Evolutionary conservation across 345 rosid genomes (phyloP).

Genomic region (Citrus reticulata): DNA sequence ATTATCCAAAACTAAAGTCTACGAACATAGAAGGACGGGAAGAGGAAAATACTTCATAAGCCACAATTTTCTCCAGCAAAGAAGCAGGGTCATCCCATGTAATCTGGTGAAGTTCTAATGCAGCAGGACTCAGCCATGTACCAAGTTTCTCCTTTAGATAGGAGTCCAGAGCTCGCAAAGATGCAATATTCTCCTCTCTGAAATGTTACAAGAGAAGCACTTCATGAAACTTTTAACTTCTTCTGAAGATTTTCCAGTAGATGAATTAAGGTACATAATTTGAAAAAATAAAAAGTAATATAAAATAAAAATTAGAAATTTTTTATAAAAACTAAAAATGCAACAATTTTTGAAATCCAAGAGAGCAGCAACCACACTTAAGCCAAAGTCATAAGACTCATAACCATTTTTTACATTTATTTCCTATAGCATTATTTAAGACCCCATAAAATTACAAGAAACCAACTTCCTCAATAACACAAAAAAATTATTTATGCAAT

Average conservation of each 20-base stretch:
- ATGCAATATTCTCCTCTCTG: constrained; percentile 71
- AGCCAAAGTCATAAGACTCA: not conserved
- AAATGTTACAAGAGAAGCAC: constrained; percentile 10
- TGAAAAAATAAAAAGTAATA: not conserved
- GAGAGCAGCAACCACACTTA: not conserved
- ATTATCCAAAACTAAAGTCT: not conserved
- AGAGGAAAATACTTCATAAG: constrained; percentile 61
- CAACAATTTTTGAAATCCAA: no score
- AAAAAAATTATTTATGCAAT: constrained; percentile 2
- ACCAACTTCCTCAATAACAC: constrained; percentile 4
- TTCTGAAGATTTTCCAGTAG: not conserved
- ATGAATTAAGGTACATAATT: not conserved
- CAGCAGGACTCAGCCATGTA: constrained; percentile 93
- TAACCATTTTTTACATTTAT: not conserved
- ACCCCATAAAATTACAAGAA: not conserved
- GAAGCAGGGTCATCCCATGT: constrained; percentile 96
- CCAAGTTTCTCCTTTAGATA: constrained; percentile 77
- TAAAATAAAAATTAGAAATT: not conserved
- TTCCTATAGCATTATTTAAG: not conserved
- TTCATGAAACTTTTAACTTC: not conserved
- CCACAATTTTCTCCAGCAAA: constrained; percentile 90
- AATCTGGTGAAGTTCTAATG: constrained; percentile 85
- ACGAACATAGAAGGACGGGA: not conserved
- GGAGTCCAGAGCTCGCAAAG: constrained; percentile 72
- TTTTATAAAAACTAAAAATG: not conserved